phyloP scores from a whole-genome alignment of 2,329 filamentous ascomycete species.

The Aspergillus sp. region DNA sequence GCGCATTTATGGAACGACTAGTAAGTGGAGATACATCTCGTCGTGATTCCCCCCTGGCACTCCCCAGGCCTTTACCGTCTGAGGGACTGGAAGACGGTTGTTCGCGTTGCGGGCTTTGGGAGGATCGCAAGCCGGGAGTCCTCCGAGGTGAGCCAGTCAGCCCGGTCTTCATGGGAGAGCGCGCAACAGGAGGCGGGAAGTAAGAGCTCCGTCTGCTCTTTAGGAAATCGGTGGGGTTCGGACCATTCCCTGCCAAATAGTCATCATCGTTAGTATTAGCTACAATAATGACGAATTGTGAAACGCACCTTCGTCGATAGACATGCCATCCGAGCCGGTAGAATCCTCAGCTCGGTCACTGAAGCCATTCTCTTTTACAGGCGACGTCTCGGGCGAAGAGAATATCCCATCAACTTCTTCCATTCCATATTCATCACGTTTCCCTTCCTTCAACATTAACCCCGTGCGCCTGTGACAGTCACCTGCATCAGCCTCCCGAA shows the following conservation, averaged over 20 bases:
- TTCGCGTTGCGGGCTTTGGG: conserved; percentile 39
- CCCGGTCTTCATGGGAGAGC: conserved; percentile 49
- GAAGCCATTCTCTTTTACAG: conserved; percentile 37
- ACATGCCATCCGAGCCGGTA: conserved; percentile 61
- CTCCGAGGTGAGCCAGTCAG: conserved; percentile 46
- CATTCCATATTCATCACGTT: conserved; percentile 88
- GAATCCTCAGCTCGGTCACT: conserved; percentile 46
- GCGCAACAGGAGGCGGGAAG: conserved; percentile 43
- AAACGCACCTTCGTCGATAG: conserved; percentile 61
- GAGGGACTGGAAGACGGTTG: conserved; percentile 42
- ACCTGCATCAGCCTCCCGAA: conserved; percentile 18
- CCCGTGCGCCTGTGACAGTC: conserved; percentile 75
- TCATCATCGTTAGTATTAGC: conserved; percentile 12
- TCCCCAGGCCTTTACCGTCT: conserved; percentile 31
- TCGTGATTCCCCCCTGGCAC: conserved; percentile 25
- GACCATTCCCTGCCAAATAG: conserved; percentile 38
- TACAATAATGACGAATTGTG: conserved; percentile 8
- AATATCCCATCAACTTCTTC: conserved; percentile 85
- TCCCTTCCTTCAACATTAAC: conserved; percentile 74
- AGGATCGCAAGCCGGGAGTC: conserved; percentile 46
- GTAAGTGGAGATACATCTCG: conserved; percentile 39
- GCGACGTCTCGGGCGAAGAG: conserved; percentile 76
- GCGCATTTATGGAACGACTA: conserved; percentile 37
- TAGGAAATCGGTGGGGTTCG: conserved; percentile 45
- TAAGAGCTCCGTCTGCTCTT: conserved; percentile 37